Percentiles rank a stretch among this genome's conserved stretches.
Evolutionary conservation across 768 basidiomycete genomes (phyloP).

Genomic region (Lactifluus echinatus): DNA sequence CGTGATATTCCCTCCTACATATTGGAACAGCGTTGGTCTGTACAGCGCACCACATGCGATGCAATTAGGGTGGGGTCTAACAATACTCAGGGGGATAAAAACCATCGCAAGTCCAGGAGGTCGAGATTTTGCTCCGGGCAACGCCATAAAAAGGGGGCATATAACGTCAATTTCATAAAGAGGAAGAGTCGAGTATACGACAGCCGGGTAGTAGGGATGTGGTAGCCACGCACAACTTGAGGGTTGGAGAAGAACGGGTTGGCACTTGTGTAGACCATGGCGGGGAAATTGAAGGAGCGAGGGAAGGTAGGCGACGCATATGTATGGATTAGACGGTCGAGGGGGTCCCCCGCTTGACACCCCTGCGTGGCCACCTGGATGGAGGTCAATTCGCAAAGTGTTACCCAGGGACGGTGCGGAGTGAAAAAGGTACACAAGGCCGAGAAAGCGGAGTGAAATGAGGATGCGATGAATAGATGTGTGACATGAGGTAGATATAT

Average conservation of each 20-base stretch:
- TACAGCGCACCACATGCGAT: slow-evolving; percentile 1
- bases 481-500: slow-evolving; percentile 14
- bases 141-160: background rate
- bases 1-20: background rate
- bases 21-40: background rate
- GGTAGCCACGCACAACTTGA: background rate
- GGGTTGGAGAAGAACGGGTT: background rate
- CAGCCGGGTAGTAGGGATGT: background rate
- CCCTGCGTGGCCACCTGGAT: background rate
- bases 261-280: background rate
- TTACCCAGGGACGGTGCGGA: background rate
- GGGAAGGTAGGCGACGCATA: background rate
- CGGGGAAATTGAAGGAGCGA: background rate
- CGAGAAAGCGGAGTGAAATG: background rate
- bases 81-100: background rate
- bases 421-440: background rate
- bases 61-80: slow-evolving; percentile 6
- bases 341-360: background rate
- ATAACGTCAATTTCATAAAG: slow-evolving; percentile 11
- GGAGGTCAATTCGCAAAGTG: background rate
- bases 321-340: background rate
- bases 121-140: slow-evolving; percentile 1
- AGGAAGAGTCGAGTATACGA: background rate
- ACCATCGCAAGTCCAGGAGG: slow-evolving; percentile 2
- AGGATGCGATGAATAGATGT: slow-evolving; percentile 16